A percentile compares a stretch with the other conserved stretches of the same genome.
These are phyloP conservation scores for Gossypium gossypioides DNA, from an alignment of 441 rosid genomes.

Conservation along the genomic window DNA sequence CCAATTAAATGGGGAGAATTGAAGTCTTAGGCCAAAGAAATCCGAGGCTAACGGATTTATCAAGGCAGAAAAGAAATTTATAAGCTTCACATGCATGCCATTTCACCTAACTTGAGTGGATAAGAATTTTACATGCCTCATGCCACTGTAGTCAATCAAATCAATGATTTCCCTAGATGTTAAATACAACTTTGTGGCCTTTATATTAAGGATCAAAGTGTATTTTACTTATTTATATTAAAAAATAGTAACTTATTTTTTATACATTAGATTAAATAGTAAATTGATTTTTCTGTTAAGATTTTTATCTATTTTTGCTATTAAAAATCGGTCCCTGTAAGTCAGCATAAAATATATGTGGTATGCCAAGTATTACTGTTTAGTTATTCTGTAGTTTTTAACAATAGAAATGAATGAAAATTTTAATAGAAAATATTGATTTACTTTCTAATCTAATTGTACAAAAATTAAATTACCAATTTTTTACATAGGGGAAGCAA, in stretches of 20 bases:
- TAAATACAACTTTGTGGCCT: not conserved
- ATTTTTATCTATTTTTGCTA: no score
- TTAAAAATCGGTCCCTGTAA: no score
- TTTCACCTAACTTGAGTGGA: not conserved
- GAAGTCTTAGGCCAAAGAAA: not conserved
- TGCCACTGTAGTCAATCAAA: not conserved
- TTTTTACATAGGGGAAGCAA: no score
- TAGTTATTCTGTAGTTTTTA: no score
- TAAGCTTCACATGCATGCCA: not conserved
- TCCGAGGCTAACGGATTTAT: not conserved
- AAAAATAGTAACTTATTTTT: no score
- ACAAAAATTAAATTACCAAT: no score
- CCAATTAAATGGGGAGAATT: not conserved
- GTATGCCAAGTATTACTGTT: no score
- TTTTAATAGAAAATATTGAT: no score
- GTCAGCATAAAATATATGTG: no score
- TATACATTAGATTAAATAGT: not conserved
- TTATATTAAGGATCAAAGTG: no score
- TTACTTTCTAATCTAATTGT: no score
- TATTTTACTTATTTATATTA: not conserved
- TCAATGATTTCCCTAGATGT: not conserved
- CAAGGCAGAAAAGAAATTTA: not conserved
- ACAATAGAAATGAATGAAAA: no score
- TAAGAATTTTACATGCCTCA: not conserved
- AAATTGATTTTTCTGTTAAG: not conserved